Evolutionary conservation across 805 yeast genomes (phyloP).

Genomic region (Yamadazyma laniorum): DNA sequence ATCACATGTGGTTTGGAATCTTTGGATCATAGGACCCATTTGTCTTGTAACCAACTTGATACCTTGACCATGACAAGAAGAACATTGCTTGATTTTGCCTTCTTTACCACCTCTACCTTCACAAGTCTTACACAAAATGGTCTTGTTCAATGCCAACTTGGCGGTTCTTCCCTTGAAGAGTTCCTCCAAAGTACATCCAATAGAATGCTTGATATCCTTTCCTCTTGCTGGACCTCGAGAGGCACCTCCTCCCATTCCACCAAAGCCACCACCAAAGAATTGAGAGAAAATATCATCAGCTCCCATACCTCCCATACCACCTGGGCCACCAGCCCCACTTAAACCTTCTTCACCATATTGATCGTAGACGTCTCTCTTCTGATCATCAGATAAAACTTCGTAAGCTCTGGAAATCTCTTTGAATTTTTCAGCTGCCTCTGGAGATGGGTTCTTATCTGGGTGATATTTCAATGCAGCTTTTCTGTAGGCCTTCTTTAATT

Average conservation of each 20-base stretch:
- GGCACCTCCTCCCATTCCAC: slow-evolving; percentile 57
- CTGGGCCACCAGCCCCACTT: slow-evolving; percentile 67
- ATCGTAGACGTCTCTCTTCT: slow-evolving; percentile 88
- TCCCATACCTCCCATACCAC: slow-evolving; percentile 56
- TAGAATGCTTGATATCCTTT: slow-evolving; percentile 85
- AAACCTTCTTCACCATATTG: slow-evolving; percentile 92
- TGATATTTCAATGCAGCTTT: slow-evolving; percentile 76
- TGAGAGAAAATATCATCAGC: slow-evolving; percentile 76
- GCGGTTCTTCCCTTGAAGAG: slow-evolving; percentile 91
- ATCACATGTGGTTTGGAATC: slow-evolving; percentile 94
- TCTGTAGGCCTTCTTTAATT: slow-evolving; percentile 81
- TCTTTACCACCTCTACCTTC: slow-evolving; percentile 96
- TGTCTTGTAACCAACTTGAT: slow-evolving; percentile 89
- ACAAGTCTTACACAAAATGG: slow-evolving; percentile 83
- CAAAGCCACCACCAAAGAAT: slow-evolving; percentile 71
- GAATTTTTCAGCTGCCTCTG: slow-evolving; percentile 94
- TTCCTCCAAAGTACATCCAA: slow-evolving; percentile 86
- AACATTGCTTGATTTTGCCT: slow-evolving; percentile 84
- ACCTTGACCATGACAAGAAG: slow-evolving; percentile 89
- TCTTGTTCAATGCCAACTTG: slow-evolving; percentile 90
- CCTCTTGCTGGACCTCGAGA: slow-evolving; percentile 86
- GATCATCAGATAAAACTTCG: slow-evolving; percentile 81
- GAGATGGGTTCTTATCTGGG: slow-evolving; percentile 80
- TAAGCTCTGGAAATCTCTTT: slow-evolving; percentile 86
- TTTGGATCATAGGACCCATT: slow-evolving; percentile 99